Conservation (phyloP, 108 stramenopile genomes). For the Parietichytrium sp. region DNA sequence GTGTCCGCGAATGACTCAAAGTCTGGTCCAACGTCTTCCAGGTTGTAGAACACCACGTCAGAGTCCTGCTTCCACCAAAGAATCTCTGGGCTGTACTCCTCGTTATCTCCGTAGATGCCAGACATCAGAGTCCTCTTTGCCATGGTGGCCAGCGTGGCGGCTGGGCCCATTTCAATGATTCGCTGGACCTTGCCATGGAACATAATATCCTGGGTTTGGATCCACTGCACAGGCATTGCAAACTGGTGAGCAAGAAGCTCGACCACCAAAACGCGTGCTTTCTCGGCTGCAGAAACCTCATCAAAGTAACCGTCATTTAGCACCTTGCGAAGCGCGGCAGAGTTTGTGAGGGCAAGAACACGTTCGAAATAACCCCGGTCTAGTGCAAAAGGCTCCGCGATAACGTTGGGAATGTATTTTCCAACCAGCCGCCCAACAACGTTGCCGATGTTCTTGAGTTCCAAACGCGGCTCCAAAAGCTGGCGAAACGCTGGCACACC, state of each 20-base stretch:
- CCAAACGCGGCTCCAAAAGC: neutral
- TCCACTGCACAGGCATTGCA: conserved; percentile 44
- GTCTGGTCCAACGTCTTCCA: neutral
- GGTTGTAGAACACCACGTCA: neutral
- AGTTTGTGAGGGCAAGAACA: neutral
- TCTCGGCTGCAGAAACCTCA: neutral
- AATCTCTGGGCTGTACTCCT: neutral
- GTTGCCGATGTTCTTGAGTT: neutral
- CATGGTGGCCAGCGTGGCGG: conserved; percentile 38
- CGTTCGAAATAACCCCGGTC: neutral
- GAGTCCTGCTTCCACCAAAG: conserved; percentile 11
- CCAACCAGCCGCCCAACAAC: neutral
- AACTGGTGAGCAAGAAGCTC: conserved; percentile 47
- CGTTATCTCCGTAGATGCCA: neutral
- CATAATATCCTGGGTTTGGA: conserved; percentile 35
- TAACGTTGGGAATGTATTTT: conserved; percentile 42
- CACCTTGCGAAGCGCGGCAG: neutral
- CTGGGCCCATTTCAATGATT: conserved; percentile 34
- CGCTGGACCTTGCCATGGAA: neutral
- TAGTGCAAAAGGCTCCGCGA: conserved; percentile 4
- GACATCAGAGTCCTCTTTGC: conserved; percentile 37
- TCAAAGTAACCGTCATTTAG: conserved; percentile 28
- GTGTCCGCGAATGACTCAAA: neutral
- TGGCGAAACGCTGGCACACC: conserved; percentile 37
- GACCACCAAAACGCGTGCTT: conserved; percentile 7